Evolutionary conservation across 495 filamentous ascomycete genomes (phyloP).

Genomic region (Penicillium ochrochloron): DNA sequence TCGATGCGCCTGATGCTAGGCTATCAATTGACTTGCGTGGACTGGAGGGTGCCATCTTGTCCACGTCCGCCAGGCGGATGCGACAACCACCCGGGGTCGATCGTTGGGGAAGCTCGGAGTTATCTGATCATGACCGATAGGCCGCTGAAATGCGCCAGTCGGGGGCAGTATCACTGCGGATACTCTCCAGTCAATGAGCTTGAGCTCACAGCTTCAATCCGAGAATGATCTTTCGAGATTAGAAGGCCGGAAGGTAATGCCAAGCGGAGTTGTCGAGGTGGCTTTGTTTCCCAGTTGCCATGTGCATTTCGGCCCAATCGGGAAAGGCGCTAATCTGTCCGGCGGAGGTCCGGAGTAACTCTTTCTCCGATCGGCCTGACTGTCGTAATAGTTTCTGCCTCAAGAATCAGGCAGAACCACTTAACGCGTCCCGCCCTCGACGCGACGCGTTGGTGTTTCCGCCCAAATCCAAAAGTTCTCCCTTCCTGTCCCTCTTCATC

Average conservation of each 20-base stretch:
- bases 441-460: conserved; percentile 40
- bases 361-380: conserved; percentile 16
- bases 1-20: conserved; percentile 54
- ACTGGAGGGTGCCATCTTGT: conserved; percentile 67
- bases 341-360: not conserved
- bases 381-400: not conserved
- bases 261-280: conserved; percentile 23
- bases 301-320: conserved; percentile 41
- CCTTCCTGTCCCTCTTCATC: conserved; percentile 29
- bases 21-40: conserved; percentile 75
- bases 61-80: conserved; percentile 42
- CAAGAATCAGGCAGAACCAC: conserved; percentile 35
- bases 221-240: not conserved
- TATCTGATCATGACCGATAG: conserved; percentile 53
- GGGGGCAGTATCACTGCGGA: not conserved
- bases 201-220: conserved; percentile 7
- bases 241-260: conserved; percentile 15
- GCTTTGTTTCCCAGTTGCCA: conserved; percentile 31
- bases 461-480: conserved; percentile 36
- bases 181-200: conserved; percentile 3
- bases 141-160: not conserved
- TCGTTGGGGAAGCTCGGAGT: conserved; percentile 36
- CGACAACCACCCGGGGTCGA: conserved; percentile 42
- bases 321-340: conserved; percentile 34
- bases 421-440: conserved; percentile 50